Evolutionary conservation across 768 basidiomycete species (phyloP).

Genomic region (Cyathus striatus): DNA sequence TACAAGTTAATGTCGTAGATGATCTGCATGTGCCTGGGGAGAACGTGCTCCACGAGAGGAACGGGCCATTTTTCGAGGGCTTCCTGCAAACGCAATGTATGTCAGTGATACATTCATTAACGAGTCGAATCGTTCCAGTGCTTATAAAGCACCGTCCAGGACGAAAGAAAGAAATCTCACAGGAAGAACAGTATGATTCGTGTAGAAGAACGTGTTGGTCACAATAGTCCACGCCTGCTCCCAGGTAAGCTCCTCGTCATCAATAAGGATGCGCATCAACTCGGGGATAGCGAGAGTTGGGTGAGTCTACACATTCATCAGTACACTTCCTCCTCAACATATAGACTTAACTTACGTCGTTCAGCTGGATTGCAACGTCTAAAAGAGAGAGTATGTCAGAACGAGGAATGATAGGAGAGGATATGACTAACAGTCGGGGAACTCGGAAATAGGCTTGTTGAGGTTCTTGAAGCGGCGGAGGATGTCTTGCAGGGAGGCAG

Average conservation of each 20-base stretch:
- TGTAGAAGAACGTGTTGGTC: constrained; percentile 91
- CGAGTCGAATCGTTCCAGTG: not conserved
- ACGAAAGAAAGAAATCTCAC: constrained; percentile 35
- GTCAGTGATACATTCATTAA: too few relatives aligned
- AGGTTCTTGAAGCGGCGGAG: constrained; percentile 90
- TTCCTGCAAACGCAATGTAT: constrained; percentile 57
- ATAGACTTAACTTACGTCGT: constrained; percentile 55
- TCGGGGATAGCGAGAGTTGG: constrained; percentile 95
- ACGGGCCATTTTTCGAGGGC: constrained; percentile 92
- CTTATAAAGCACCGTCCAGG: not conserved
- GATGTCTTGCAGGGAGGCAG: constrained; percentile 85
- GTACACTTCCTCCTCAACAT: not conserved
- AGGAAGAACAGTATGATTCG: constrained; percentile 91
- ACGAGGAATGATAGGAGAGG: not conserved
- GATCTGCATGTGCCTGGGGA: constrained; percentile 90
- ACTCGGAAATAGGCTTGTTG: constrained; percentile 70
- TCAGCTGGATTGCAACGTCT: constrained; percentile 94
- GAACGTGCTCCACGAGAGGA: constrained; percentile 74
- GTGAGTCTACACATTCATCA: constrained; percentile 60
- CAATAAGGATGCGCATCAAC: constrained; percentile 85
- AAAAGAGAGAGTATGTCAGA: constrained; percentile 4
- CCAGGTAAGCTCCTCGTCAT: constrained; percentile 89
- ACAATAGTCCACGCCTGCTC: constrained; percentile 84
- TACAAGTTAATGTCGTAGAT: constrained; percentile 77
- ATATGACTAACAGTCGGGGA: constrained; percentile 70